Percentiles rank a stretch among this genome's conserved stretches.
These are phyloP conservation scores for Lachnellula cervina DNA, from an alignment of 2,329 filamentous ascomycete genomes.

Conservation along the genomic window DNA sequence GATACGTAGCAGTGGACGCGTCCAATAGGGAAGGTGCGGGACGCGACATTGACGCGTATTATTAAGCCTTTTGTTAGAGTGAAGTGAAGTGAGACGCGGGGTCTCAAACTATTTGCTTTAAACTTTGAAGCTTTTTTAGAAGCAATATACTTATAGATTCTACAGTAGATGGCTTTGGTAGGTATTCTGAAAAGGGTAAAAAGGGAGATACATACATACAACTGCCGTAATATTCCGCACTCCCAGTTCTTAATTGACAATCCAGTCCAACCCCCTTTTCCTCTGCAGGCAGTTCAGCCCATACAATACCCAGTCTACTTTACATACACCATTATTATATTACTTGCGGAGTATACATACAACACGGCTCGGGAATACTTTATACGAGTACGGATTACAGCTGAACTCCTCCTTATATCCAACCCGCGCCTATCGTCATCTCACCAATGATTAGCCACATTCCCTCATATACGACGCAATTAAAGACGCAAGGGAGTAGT, in stretches of 20 bases:
- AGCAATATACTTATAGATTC: too few species aligned
- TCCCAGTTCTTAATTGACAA: not conserved
- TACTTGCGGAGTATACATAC: not conserved
- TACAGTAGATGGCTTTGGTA: too few species aligned
- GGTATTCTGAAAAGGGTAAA: too few species aligned
- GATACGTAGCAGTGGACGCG: not conserved
- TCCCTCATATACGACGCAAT: too few species aligned
- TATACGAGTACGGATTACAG: not conserved
- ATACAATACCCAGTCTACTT: not conserved
- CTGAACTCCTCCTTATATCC: too few species aligned
- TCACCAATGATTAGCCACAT: too few species aligned
- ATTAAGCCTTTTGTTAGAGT: not conserved
- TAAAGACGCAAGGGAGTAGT: too few species aligned
- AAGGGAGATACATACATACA: too few species aligned
- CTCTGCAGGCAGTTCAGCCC: not conserved
- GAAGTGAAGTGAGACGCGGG: not conserved
- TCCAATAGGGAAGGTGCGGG: not conserved
- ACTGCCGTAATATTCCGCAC: not conserved
- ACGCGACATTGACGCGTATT: constrained; percentile 1
- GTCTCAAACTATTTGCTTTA: too few species aligned
- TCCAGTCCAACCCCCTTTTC: not conserved
- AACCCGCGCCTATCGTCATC: too few species aligned
- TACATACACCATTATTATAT: not conserved
- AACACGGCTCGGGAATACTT: not conserved
- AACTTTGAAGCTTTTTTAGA: too few species aligned